phyloP scores from a whole-genome alignment of 495 filamentous ascomycete genomes.

The Gamarada debralockiae region DNA sequence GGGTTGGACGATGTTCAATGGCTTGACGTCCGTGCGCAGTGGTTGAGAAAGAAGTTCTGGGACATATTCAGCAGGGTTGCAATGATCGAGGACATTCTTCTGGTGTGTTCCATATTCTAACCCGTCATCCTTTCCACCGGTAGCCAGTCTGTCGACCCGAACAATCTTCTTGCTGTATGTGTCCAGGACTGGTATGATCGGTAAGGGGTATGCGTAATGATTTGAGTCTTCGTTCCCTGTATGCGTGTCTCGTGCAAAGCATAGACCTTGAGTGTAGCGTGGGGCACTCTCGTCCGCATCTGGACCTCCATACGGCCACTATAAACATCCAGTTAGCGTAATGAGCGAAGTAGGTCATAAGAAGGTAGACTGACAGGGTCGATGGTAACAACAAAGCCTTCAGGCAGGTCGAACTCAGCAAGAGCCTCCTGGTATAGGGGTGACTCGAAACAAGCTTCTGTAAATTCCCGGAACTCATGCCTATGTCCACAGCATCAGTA shows the following conservation, averaged over 20 bases:
- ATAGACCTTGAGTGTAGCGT: slow-evolving; percentile 37
- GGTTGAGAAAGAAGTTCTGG: slow-evolving; percentile 61
- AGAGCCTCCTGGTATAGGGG: slow-evolving; percentile 60
- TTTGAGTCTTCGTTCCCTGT: slow-evolving; percentile 58
- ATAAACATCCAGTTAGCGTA: no score
- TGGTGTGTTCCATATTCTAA: slow-evolving; percentile 40
- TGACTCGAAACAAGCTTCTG: slow-evolving; percentile 56
- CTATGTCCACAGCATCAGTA: slow-evolving; percentile 29
- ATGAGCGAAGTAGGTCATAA: no score
- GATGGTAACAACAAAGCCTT: slow-evolving; percentile 52
- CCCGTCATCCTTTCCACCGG: slow-evolving; percentile 52
- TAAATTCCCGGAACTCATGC: slow-evolving; percentile 58
- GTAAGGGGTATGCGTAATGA: slow-evolving; percentile 73
- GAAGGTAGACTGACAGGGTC: slow-evolving; percentile 41
- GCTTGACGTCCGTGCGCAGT: slow-evolving; percentile 64
- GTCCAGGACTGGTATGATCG: slow-evolving; percentile 77
- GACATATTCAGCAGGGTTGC: slow-evolving; percentile 55
- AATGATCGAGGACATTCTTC: slow-evolving; percentile 46
- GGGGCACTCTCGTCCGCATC: slow-evolving; percentile 12
- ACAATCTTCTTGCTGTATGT: slow-evolving; percentile 58
- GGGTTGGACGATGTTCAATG: slow-evolving; percentile 69
- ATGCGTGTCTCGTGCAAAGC: slow-evolving; percentile 46
- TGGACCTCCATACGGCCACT: slow-evolving; percentile 61
- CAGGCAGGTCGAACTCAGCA: slow-evolving; percentile 57
- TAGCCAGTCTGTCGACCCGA: slow-evolving; percentile 54